These are phyloP conservation scores for Tetracentron sinense DNA, from an alignment of 164 flowering plant species.

Conservation along the genomic window DNA sequence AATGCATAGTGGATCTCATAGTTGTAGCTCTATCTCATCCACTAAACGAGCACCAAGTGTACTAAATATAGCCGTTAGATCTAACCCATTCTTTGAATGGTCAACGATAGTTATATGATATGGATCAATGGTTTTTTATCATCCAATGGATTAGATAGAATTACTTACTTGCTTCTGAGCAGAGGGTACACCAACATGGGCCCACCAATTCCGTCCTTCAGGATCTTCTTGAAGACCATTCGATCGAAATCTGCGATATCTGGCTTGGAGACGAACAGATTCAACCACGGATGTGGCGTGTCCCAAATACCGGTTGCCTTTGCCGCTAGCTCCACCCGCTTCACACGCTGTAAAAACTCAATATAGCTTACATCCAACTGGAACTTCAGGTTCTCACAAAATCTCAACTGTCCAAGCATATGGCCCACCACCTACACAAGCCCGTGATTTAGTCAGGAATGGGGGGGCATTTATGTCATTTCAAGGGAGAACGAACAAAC, in stretches of 20 bases:
- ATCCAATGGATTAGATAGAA: too few species aligned
- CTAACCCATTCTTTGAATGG: too few species aligned
- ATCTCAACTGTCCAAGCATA: slow-evolving; percentile 48
- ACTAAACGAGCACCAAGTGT: too few species aligned
- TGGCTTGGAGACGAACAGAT: slow-evolving; percentile 55
- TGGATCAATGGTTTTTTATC: too few species aligned
- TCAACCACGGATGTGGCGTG: slow-evolving; percentile 91
- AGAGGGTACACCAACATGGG: slow-evolving; percentile 88
- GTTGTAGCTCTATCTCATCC: too few species aligned
- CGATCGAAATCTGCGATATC: slow-evolving; percentile 62
- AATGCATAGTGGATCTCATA: too few species aligned
- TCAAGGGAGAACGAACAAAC: background rate
- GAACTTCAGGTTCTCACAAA: slow-evolving; percentile 35
- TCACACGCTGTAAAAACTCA: slow-evolving; percentile 68
- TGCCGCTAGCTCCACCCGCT: slow-evolving; percentile 49
- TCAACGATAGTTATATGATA: too few species aligned
- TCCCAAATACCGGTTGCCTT: slow-evolving; percentile 68
- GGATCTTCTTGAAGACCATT: slow-evolving; percentile 49
- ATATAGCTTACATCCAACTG: slow-evolving; percentile 51
- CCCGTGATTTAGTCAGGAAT: background rate
- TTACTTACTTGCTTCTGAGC: slow-evolving; percentile 61
- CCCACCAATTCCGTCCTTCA: slow-evolving; percentile 74
- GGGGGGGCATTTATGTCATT: slow-evolving; percentile 16
- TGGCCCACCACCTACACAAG: slow-evolving; percentile 43
- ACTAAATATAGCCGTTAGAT: too few species aligned